A percentile compares a stretch with the other conserved stretches of the same genome.
Evolutionary conservation across 2,329 filamentous ascomycete genomes (phyloP).

Genomic region (Phaeosphaeriaceae sp.): DNA sequence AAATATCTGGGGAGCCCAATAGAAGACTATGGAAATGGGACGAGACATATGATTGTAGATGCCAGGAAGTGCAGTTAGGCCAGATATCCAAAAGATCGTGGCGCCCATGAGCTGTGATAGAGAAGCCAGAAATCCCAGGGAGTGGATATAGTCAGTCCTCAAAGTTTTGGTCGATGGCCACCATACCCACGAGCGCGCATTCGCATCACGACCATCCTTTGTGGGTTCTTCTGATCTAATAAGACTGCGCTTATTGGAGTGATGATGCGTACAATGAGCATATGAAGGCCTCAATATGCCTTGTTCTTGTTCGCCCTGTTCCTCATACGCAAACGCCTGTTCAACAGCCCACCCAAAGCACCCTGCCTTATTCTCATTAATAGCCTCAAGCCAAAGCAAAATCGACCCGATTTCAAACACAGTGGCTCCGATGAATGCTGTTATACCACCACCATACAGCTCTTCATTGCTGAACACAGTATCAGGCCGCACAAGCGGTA

Average conservation of each 20-base stretch:
- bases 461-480: slow-evolving; percentile 63
- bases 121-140: slow-evolving; percentile 68
- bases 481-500: slow-evolving; percentile 62
- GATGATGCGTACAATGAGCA: slow-evolving; percentile 45
- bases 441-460: slow-evolving; percentile 63
- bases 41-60: slow-evolving; percentile 60
- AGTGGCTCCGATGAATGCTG: slow-evolving; percentile 70
- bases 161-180: slow-evolving; percentile 64
- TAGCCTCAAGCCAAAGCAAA: slow-evolving; percentile 68
- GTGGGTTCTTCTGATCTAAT: slow-evolving; percentile 18
- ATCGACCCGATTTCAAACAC: slow-evolving; percentile 70
- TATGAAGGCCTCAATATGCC: slow-evolving; percentile 18
- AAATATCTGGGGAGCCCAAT: slow-evolving; percentile 68
- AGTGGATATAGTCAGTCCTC: slow-evolving; percentile 64
- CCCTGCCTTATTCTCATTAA: slow-evolving; percentile 69
- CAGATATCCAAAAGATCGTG: slow-evolving; percentile 69
- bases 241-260: slow-evolving; percentile 41
- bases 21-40: slow-evolving; percentile 60
- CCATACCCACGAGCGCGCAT: slow-evolving; percentile 60
- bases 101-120: slow-evolving; percentile 63
- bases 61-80: slow-evolving; percentile 65
- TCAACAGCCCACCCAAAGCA: slow-evolving; percentile 75
- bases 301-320: slow-evolving; percentile 15
- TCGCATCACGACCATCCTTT: slow-evolving; percentile 1
- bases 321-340: slow-evolving; percentile 49